Evolutionary conservation across 1,139 yeast genomes (phyloP).

Genomic region (Yamadazyma sp.): DNA sequence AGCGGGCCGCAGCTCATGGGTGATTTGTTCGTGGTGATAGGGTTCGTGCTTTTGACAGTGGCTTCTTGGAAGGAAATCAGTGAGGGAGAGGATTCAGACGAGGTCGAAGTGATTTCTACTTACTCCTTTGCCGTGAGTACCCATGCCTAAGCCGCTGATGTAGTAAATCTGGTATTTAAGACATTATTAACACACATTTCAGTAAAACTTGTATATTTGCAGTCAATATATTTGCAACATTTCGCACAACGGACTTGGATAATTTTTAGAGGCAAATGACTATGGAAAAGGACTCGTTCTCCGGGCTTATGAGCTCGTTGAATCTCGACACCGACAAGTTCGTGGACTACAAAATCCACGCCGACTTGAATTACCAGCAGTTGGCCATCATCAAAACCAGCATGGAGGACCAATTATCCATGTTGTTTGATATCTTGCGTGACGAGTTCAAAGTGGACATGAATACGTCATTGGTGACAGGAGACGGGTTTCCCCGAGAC

Average conservation of each 20-base stretch:
- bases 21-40: constrained; percentile 58
- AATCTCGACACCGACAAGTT: constrained; percentile 21
- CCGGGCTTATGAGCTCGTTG: constrained; percentile 41
- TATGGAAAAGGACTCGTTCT: constrained; percentile 24
- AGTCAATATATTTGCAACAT: background rate
- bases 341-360: constrained; percentile 12
- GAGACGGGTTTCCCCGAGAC: constrained; percentile 81
- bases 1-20: constrained; percentile 53
- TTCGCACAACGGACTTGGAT: background rate
- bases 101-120: constrained; percentile 44
- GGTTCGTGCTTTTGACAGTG: constrained; percentile 66
- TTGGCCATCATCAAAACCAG: constrained; percentile 29
- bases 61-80: constrained; percentile 77
- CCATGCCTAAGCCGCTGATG: background rate
- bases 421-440: constrained; percentile 32
- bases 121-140: constrained; percentile 45
- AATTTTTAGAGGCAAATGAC: constrained; percentile 10
- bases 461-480: constrained; percentile 61
- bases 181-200: too few relatives aligned
- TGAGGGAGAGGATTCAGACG: constrained; percentile 59
- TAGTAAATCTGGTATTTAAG: too few relatives aligned
- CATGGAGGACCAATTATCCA: constrained; percentile 33
- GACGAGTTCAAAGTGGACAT: constrained; percentile 49
- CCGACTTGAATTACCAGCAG: constrained; percentile 24
- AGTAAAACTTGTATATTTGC: too few relatives aligned